Percentiles rank a stretch among this genome's conserved stretches.
Conservation (phyloP, 2,329 filamentous ascomycete species). For the Hymenoscyphus albidus region DNA sequence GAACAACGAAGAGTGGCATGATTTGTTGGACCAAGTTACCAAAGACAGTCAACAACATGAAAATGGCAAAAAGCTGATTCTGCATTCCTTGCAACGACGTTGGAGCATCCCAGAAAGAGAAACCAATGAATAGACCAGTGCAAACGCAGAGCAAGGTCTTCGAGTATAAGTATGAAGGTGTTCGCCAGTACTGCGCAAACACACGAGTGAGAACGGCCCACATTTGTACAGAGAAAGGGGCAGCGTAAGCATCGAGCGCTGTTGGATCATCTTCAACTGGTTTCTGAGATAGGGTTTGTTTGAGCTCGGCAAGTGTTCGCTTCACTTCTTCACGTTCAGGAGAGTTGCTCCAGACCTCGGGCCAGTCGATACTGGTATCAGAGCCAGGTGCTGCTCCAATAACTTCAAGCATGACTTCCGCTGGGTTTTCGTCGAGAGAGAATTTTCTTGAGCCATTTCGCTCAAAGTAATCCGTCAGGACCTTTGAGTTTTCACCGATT, state of each 20-base stretch:
- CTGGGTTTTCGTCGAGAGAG: slow-evolving; percentile 68
- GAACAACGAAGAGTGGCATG: slow-evolving; percentile 63
- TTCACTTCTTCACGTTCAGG: slow-evolving; percentile 40
- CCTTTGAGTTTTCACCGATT: slow-evolving; percentile 66
- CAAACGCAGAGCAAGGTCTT: slow-evolving; percentile 30
- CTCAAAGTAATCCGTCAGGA: slow-evolving; percentile 72
- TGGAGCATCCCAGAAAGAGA: slow-evolving; percentile 64
- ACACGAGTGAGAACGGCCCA: slow-evolving; percentile 51
- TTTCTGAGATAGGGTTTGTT: slow-evolving; percentile 39
- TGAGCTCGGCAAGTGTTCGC: slow-evolving; percentile 51
- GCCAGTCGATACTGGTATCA: slow-evolving; percentile 60
- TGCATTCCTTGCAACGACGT: slow-evolving; percentile 60
- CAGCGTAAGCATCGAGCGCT: slow-evolving; percentile 55
- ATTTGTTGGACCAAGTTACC: slow-evolving; percentile 74
- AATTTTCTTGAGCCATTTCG: slow-evolving; percentile 63
- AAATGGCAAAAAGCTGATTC: slow-evolving; percentile 69
- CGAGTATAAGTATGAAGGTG: slow-evolving; percentile 53
- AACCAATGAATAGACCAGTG: slow-evolving; percentile 55
- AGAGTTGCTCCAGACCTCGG: slow-evolving; percentile 55
- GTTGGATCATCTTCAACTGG: slow-evolving; percentile 26
- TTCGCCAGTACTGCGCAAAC: slow-evolving; percentile 65
- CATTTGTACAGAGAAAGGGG: slow-evolving; percentile 55
- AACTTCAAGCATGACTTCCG: slow-evolving; percentile 71
- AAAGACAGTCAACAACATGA: slow-evolving; percentile 72
- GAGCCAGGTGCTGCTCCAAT: slow-evolving; percentile 63